Base-by-base conservation (phyloP, 768 basidiomycete species). In the Kondoa malvinella region DNA sequence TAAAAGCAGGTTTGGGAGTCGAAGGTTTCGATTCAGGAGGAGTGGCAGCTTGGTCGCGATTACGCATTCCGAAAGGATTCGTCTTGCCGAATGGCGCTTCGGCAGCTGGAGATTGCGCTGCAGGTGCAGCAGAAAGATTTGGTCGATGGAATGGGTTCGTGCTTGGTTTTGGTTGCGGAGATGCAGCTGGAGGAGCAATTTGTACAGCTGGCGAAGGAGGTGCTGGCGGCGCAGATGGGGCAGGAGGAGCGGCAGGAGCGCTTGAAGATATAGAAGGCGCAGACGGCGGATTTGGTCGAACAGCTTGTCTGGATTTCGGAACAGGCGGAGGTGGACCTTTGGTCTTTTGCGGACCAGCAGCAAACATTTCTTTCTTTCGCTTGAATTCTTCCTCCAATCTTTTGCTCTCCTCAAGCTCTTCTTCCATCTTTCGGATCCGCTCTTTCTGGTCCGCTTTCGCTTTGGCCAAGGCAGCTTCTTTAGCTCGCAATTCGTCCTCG, bases 111-210 rank as follows among this genome's bases (percentile, higher is more conserved):
- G 81, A 68, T 3, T 79, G 57, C 14, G 79, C 70, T 30, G 79
- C 69, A 34, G 78, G 62, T n/a, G n/a, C n/a, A 25, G 79, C 70
- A 0, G 74, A 73, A 2, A 78, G 77, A 14, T 80, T 81, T 56
- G 89, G 72, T 15, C 83, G 82, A 76, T 83, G 87, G 76, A 92
- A 92, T 0, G 90, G 90, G 76, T 92, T 92, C 8, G 83, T 88
- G 64, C 80, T 81, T 3, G 78, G 73, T 0, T 73, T 73, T 0
- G 77, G 64, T 17, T 74, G 60, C 16, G 75, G 71, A 17, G 79
- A 70, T 0, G 81, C 75, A 33, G 77, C 74, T 15, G 78, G 73
- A 12, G 78, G 72, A 29, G 80, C 72, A 31, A 81, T 76, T 2
- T 73, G 74, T 74, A n/a, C 75, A 73, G 69, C 76, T 73, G 67